A percentile compares a stretch with the other conserved stretches of the same genome.
Conservation (phyloP, 2,329 filamentous ascomycete genomes). For the Bisporella sp. region DNA sequence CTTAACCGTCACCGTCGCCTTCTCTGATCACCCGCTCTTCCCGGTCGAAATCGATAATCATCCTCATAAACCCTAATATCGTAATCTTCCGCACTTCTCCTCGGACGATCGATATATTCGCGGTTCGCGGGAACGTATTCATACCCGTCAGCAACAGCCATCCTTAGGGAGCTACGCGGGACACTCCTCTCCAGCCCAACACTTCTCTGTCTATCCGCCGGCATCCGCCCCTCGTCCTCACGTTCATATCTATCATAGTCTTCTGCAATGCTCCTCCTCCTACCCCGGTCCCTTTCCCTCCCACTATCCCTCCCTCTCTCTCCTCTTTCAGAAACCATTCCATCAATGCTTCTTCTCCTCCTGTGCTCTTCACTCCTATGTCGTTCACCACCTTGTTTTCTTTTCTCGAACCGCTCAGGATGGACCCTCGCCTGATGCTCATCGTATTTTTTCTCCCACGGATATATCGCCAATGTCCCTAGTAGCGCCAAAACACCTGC, state of each 20-base stretch:
- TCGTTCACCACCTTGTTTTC: neutral
- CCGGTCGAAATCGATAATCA: neutral
- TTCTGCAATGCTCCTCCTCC: neutral
- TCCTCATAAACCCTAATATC: neutral
- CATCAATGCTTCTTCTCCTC: neutral
- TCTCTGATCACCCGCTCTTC: neutral
- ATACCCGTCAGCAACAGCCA: neutral
- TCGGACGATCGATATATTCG: neutral
- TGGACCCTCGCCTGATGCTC: slow-evolving; percentile 5
- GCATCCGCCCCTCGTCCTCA: neutral
- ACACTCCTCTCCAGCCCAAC: neutral
- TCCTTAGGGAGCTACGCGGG: neutral
- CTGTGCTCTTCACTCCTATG: neutral
- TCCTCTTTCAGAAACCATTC: neutral
- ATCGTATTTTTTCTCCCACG: slow-evolving; percentile 8
- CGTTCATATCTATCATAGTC: neutral
- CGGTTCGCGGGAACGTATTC: neutral
- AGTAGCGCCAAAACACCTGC: slow-evolving; percentile 8
- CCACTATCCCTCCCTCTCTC: slow-evolving; percentile 1
- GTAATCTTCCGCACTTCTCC: neutral
- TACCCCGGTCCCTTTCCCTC: neutral
- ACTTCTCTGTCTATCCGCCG: neutral
- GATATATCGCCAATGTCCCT: slow-evolving; percentile 6
- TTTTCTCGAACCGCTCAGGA: neutral
- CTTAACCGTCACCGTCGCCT: neutral